Percentiles rank a stretch among this genome's conserved stretches.
phyloP scores from a whole-genome alignment of 2,329 filamentous ascomycete genomes.

The Apiospora saccharicola region DNA sequence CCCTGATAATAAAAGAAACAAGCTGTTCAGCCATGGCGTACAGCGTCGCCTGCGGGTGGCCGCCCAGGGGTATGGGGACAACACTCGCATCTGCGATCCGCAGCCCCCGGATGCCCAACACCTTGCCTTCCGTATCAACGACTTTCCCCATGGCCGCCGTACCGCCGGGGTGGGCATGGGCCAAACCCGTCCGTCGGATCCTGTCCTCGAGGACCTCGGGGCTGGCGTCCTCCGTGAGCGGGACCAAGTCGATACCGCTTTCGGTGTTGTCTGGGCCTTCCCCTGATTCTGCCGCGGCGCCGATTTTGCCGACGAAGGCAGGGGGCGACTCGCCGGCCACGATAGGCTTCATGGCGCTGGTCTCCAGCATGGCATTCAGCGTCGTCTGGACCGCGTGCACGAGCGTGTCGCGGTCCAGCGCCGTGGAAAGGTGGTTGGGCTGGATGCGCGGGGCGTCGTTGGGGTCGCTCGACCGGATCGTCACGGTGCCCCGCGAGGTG shows the following conservation, averaged over 20 bases:
- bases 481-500: constrained; percentile 40
- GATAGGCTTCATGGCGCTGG: constrained; percentile 28
- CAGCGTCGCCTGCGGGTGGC: constrained; percentile 32
- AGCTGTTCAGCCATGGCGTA: constrained; percentile 30
- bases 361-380: constrained; percentile 30
- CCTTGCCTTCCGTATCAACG: constrained; percentile 30
- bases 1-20: neutral
- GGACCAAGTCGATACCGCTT: constrained; percentile 30
- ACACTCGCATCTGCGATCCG: constrained; percentile 33
- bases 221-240: constrained; percentile 33
- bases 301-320: neutral
- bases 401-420: constrained; percentile 39
- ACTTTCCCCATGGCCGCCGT: constrained; percentile 32
- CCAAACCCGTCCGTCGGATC: constrained; percentile 33
- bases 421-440: constrained; percentile 41
- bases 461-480: constrained; percentile 29
- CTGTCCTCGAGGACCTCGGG: constrained; percentile 36
- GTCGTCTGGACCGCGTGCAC: constrained; percentile 32
- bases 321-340: constrained; percentile 35
- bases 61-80: constrained; percentile 31
- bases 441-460: constrained; percentile 34
- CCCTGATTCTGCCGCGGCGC: constrained; percentile 24
- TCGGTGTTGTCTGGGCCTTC: constrained; percentile 26
- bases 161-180: constrained; percentile 32
- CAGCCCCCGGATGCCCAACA: constrained; percentile 31